Percentiles rank a stretch among this genome's conserved stretches.
These are phyloP conservation scores for Aspergillus incahuasiensis DNA, from an alignment of 495 filamentous ascomycete genomes.

Conservation along the genomic window DNA sequence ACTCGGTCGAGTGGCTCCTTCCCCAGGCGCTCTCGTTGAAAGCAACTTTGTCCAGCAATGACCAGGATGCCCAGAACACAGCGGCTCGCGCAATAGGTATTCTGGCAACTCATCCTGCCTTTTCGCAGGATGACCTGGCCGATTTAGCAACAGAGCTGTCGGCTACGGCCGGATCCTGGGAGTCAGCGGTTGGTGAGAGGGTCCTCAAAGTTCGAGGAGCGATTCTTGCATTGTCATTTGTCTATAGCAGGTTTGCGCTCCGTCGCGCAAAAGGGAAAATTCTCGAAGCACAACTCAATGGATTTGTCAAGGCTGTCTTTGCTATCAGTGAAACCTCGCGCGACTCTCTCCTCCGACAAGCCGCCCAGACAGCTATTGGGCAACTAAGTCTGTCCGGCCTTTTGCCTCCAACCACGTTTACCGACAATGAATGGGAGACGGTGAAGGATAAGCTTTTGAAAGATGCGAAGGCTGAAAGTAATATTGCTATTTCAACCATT, in stretches of 20 bases:
- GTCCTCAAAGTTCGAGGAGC: constrained; percentile 58
- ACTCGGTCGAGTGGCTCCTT: constrained; percentile 46
- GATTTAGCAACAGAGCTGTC: constrained; percentile 40
- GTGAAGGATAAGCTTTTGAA: constrained; percentile 56
- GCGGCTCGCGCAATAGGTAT: constrained; percentile 74
- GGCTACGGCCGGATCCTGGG: constrained; percentile 44
- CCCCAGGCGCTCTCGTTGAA: constrained; percentile 46
- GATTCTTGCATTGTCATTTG: constrained; percentile 52
- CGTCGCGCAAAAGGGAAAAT: constrained; percentile 33
- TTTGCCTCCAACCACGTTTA: constrained; percentile 38
- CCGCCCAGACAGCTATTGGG: constrained; percentile 61
- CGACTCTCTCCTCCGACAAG: constrained; percentile 54
- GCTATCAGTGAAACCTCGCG: constrained; percentile 45
- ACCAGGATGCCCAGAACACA: constrained; percentile 54
- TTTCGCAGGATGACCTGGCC: constrained; percentile 28
- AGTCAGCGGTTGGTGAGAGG: constrained; percentile 54
- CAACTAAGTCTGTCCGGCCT: constrained; percentile 70
- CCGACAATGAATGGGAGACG: constrained; percentile 32
- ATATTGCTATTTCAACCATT: constrained; percentile 70
- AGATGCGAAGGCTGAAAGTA: constrained; percentile 73
- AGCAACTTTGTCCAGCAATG: constrained; percentile 62
- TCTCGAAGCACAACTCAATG: constrained; percentile 28
- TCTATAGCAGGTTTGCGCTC: constrained; percentile 55
- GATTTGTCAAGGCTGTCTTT: constrained; percentile 38
- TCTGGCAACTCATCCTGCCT: constrained; percentile 60